Base-by-base conservation (phyloP, 495 filamentous ascomycete genomes). In the Penicillium psychrofluorescens region DNA sequence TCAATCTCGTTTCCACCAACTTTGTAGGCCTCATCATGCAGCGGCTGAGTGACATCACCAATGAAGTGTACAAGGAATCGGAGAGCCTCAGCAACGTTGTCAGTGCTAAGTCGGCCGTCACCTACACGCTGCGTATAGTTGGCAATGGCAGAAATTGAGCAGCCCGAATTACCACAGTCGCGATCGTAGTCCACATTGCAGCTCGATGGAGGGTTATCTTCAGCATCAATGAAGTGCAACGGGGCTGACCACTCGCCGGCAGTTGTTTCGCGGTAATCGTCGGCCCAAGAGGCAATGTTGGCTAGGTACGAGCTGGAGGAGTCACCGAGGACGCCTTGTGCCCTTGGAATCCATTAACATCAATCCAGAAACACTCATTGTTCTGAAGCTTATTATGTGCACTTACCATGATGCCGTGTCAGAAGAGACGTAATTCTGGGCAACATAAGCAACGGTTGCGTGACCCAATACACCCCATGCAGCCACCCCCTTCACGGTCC, bases 201-300 rank as follows among this genome's bases (percentile, higher is more conserved):
- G 41, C 47, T 57, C 8, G 54, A 62, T 2, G 78, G 72, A 31
- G 83, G 83, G 36, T 64, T 61, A 49, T 87, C 83, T 36, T 78
- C 59, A 6, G 80, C 81, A 62, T 87, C 79, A 53, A 84, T 79
- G 53, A 68, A 83, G 58, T 85, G 81, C 43, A 66, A 76, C 1
- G 72, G 62, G 7, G 64, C 59, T 22, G 72, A 76, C 65, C 71
- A 84, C 27, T 45, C 58, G 8, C 79, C 80, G 6, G 64, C 79
- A 0, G 57, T 48, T 28, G 76, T 79, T 32, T 67, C 66, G 15
- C 78, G 68, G 51, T 77, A 84, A 28, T 58, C 53, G 51, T 85
- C 82, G 51, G 70, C 81, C 80, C 80, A 85, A 3, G 76, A 67
- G 13, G 81, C 79, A 11, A 82, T 69, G 37, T 63, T 65, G 10